Percentiles rank a stretch among this genome's conserved stretches.
Conservation (phyloP, 2,329 filamentous ascomycete genomes). For the Nothophoma quercina region DNA sequence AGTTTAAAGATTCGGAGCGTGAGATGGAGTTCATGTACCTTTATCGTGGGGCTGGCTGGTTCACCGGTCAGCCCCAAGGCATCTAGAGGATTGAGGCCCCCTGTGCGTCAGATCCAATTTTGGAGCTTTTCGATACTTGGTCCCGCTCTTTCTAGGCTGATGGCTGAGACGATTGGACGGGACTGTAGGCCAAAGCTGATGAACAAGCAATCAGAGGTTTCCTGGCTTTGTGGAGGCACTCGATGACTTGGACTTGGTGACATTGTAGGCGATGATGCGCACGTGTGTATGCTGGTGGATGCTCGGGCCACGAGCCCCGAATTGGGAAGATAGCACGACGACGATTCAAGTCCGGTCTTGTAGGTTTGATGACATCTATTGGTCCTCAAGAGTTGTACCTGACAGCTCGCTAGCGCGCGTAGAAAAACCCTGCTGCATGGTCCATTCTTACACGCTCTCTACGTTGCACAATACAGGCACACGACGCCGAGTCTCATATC, state of each 20-base stretch:
- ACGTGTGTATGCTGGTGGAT: neutral
- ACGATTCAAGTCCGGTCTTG: neutral
- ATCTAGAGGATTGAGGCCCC: slow-evolving; percentile 10
- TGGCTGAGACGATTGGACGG: slow-evolving; percentile 5
- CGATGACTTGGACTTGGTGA: neutral
- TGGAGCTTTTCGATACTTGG: slow-evolving; percentile 9
- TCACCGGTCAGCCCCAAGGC: slow-evolving; percentile 32
- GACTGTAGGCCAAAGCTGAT: neutral
- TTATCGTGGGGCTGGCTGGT: slow-evolving; percentile 23
- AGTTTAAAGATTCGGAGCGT: neutral
- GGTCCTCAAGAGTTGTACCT: neutral
- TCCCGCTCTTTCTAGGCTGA: slow-evolving; percentile 3
- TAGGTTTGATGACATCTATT: neutral
- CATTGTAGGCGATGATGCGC: neutral
- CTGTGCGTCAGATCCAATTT: slow-evolving; percentile 10
- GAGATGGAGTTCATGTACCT: slow-evolving; percentile 4
- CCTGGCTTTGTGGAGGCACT: slow-evolving; percentile 1
- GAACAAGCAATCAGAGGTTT: neutral
- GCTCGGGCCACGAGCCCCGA: neutral
- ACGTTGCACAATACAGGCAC: neutral
- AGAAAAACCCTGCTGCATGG: neutral
- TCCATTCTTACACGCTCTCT: neutral
- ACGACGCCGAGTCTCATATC: neutral
- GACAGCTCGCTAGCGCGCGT: neutral
- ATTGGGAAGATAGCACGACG: neutral